Evolutionary conservation across 371 early-diverging fungal species (phyloP), one percentile per base, ranked within the genome.

Genomic region (Actinomortierella ambigua): DNA sequence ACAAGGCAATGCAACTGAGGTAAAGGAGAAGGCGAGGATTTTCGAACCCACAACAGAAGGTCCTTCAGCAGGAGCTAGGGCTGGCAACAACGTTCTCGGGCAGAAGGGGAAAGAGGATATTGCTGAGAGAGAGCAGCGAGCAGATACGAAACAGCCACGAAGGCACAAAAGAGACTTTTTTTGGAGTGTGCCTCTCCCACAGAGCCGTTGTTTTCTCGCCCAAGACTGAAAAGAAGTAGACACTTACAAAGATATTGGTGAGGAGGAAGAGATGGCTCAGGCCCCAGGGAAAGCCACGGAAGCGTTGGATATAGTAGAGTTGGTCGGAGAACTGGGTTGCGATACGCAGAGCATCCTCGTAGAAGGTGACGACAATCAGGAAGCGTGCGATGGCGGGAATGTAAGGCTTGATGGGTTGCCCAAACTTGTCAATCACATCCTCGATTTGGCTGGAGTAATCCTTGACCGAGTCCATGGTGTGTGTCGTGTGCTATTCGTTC

Each of bases 291-390:
- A 97, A 93, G 51, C 89, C 84, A 56, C 94, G 87, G 64, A 86
- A 82, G 51, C 87, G 79, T 55, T 90, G 81, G 71, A 98, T 83
- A 77, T 88, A 98, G 57, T 76, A 82, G 26, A 91, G 77, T 82
- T 98, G 97, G 68, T 95, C 95, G 50, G 77, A 63, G 90, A 95
- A 97, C 70, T 96, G 96, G 50, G 90, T 84, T 51, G 85, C 63
- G 58, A 97, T 94, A 50, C 98, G 88, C 39, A 96, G 68, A 4
- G 97, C 86, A 78, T 97, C 98, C 78, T 97, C 98, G 54, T 95
- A 77, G 82, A 97, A 98, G 24, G 98, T 98, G 48, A 93, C 95
- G 34, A 98, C 94, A 27, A 98, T 87, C 22, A 98, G 84, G 69
- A 95, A 90, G 14, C 97, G 90, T 24, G 93, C 95, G 50, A 97